Conservation (phyloP, 2,329 filamentous ascomycete species). For the Aspergillus fischeri region DNA sequence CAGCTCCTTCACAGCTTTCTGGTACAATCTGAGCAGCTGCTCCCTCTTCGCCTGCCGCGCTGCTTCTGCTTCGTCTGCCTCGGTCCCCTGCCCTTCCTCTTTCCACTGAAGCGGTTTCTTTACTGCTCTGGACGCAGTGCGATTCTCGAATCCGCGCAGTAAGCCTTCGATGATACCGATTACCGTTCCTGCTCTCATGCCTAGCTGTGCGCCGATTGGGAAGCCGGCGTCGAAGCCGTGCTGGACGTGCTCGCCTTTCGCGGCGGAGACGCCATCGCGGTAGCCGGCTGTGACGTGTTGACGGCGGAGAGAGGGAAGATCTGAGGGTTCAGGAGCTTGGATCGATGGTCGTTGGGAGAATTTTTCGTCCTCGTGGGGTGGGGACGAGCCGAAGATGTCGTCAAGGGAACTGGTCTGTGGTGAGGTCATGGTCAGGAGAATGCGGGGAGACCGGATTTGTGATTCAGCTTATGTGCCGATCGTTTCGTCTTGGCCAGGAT, state of each 20-base stretch:
- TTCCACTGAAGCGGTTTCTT: conserved; percentile 22
- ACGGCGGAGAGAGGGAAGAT: conserved; percentile 68
- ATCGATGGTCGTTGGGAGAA: not conserved
- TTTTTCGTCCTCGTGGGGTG: conserved; percentile 14
- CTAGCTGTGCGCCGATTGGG: conserved; percentile 74
- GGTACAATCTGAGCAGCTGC: conserved; percentile 30
- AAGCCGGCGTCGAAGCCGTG: conserved; percentile 90
- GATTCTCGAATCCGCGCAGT: conserved; percentile 32
- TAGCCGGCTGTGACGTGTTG: conserved; percentile 84
- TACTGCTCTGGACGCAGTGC: conserved; percentile 20
- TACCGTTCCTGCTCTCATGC: conserved; percentile 67
- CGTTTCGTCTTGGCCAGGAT: not conserved
- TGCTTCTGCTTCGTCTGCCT: conserved; percentile 1
- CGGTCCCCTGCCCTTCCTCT: conserved; percentile 4
- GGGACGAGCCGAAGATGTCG: conserved; percentile 42
- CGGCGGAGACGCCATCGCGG: conserved; percentile 74
- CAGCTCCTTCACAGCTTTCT: conserved; percentile 55
- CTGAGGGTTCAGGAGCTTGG: conserved; percentile 49
- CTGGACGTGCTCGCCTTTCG: conserved; percentile 75
- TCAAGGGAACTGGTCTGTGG: conserved; percentile 29
- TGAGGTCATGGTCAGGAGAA: not conserved
- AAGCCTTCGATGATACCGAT: conserved; percentile 76
- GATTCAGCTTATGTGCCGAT: conserved; percentile 1
- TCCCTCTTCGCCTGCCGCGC: conserved; percentile 37
- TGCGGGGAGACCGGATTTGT: not conserved